Conservation (phyloP, 1,284 basidiomycete genomes). For the Leccinum insolens region DNA sequence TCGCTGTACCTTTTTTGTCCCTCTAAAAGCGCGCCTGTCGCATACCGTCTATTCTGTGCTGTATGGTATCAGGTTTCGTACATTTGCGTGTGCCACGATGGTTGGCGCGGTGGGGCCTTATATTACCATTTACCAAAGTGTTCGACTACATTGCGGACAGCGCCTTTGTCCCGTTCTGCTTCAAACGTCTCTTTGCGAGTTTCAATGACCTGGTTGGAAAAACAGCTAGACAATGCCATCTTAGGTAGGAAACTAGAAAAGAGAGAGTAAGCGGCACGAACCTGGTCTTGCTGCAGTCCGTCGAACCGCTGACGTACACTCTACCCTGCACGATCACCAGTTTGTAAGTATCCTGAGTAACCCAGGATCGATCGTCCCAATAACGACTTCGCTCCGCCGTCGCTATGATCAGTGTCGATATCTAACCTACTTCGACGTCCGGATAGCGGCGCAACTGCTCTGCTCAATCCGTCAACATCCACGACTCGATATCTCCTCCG, state of each 20-base stretch:
- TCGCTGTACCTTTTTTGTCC: too few species aligned
- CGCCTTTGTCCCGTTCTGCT: slow-evolving; percentile 5
- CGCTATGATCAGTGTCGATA: slow-evolving; percentile 21
- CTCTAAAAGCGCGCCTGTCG: too few species aligned
- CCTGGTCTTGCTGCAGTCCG: too few species aligned
- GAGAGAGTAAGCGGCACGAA: too few species aligned
- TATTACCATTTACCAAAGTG: slow-evolving; percentile 27
- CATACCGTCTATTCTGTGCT: slow-evolving; percentile 39
- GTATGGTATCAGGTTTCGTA: slow-evolving; percentile 20
- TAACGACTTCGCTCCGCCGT: slow-evolving; percentile 26
- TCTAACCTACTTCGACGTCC: neutral
- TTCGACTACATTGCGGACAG: slow-evolving; percentile 28
- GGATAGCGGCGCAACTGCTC: too few species aligned
- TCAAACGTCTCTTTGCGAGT: slow-evolving; percentile 18
- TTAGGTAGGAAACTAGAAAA: neutral
- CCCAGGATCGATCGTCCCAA: slow-evolving; percentile 36
- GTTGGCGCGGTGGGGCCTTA: neutral
- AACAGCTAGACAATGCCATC: slow-evolving; percentile 15
- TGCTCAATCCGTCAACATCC: slow-evolving; percentile 32
- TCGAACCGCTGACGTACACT: too few species aligned
- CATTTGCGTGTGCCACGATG: neutral
- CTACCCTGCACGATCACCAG: too few species aligned
- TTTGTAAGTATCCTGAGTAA: too few species aligned
- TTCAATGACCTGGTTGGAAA: slow-evolving; percentile 33
- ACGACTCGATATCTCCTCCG: too few species aligned